These are phyloP conservation scores for Kalaharituber pfeilii DNA, from an alignment of 2,329 filamentous ascomycete genomes.

Conservation along the genomic window DNA sequence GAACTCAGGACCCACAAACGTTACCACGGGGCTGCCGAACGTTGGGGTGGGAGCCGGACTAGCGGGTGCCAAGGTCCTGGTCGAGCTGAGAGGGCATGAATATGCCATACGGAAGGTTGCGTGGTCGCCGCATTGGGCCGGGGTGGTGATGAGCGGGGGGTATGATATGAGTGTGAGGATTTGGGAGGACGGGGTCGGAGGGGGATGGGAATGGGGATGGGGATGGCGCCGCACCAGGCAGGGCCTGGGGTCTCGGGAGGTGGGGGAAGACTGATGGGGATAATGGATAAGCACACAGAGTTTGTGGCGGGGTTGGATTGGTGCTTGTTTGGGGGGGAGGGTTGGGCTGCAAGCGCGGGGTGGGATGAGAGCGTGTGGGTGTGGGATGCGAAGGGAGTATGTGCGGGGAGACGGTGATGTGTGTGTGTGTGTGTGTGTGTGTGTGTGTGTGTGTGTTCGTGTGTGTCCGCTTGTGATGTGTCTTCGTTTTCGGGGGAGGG, in stretches of 20 bases:
- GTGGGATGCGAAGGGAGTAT: no score
- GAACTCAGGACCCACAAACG: constrained; percentile 45
- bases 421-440: no score
- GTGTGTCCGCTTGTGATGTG: no score
- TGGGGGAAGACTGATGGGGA: constrained; percentile 54
- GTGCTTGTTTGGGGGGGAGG: constrained; percentile 89
- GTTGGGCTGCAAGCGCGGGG: constrained; percentile 84
- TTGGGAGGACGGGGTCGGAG: constrained; percentile 61
- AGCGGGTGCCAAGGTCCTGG: constrained; percentile 35
- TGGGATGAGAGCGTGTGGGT: constrained; percentile 89
- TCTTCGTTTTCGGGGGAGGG: no score
- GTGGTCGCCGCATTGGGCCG: constrained; percentile 87
- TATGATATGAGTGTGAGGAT: constrained; percentile 97
- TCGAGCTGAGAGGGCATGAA: constrained; percentile 65
- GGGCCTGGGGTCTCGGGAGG: constrained; percentile 34
- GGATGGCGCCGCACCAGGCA: constrained; percentile 30
- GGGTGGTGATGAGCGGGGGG: constrained; percentile 71
- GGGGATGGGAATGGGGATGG: constrained; percentile 30
- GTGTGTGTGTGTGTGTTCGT: no score
- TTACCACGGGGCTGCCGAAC: background rate
- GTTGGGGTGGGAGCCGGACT: background rate
- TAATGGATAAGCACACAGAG: constrained; percentile 88
- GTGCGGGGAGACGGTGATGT: no score
- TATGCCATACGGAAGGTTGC: constrained; percentile 74
- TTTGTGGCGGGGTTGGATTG: constrained; percentile 94